A percentile compares a stretch with the other conserved stretches of the same genome.
These are phyloP conservation scores for Paecilomyces niveus DNA, from an alignment of 2,329 filamentous ascomycete species.

Conservation along the genomic window DNA sequence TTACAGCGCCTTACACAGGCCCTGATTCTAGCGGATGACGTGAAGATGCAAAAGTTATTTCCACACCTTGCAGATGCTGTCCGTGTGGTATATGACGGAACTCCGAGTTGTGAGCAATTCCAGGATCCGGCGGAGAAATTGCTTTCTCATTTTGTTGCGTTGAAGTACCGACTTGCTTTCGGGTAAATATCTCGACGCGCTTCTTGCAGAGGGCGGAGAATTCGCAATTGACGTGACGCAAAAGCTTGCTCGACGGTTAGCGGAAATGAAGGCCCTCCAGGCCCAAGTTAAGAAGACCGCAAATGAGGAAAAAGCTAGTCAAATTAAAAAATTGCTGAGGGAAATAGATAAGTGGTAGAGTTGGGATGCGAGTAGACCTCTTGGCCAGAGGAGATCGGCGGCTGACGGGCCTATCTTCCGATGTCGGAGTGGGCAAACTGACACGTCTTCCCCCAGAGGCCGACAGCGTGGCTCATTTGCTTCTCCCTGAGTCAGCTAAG, in stretches of 20 bases:
- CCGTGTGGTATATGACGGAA: conserved; percentile 22
- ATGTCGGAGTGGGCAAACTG: neutral
- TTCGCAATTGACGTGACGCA: neutral
- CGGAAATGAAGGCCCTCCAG: too few relatives aligned
- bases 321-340: too few relatives aligned
- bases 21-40: neutral
- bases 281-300: too few relatives aligned
- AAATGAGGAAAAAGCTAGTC: too few relatives aligned
- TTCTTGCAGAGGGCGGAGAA: neutral
- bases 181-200: neutral
- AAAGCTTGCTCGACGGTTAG: neutral
- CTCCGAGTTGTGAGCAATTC: conserved; percentile 40
- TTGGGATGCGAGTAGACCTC: too few relatives aligned
- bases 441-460: neutral
- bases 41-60: neutral
- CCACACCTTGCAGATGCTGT: neutral
- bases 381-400: too few relatives aligned
- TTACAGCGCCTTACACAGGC: neutral
- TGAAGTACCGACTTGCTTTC: neutral
- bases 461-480: neutral
- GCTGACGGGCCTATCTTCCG: too few relatives aligned
- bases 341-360: too few relatives aligned
- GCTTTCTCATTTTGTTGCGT: neutral
- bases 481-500: neutral
- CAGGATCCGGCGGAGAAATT: neutral